These are phyloP conservation scores for Tylopilus sp. DNA, from an alignment of 1,284 basidiomycete genomes.

Conservation along the genomic window DNA sequence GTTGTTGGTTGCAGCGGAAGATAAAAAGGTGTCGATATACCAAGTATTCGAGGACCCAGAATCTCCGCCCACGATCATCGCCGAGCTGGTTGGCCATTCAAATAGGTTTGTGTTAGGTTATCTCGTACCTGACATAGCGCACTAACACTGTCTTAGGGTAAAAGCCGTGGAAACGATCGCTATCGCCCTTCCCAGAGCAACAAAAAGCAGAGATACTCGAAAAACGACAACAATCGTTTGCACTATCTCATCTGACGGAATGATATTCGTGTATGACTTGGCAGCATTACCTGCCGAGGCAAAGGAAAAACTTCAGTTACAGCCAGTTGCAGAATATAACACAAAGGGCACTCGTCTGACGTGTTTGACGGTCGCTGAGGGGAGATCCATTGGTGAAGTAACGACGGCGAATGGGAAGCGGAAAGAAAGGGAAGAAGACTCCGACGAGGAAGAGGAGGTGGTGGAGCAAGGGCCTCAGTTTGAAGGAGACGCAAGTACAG, in stretches of 20 bases:
- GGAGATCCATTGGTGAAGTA: conserved; percentile 28
- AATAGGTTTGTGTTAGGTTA: conserved; percentile 70
- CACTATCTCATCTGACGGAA: conserved; percentile 88
- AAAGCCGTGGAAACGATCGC: conserved; percentile 76
- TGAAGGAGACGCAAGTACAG: conserved; percentile 33
- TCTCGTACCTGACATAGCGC: neutral
- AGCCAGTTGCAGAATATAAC: conserved; percentile 77
- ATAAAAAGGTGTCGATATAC: conserved; percentile 86
- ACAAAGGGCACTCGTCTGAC: conserved; percentile 89
- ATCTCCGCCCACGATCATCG: conserved; percentile 62
- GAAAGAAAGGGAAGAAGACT: conserved; percentile 46
- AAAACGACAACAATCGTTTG: conserved; percentile 71
- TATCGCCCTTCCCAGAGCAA: conserved; percentile 61
- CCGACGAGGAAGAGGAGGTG: conserved; percentile 22
- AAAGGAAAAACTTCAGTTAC: conserved; percentile 52
- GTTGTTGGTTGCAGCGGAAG: conserved; percentile 86
- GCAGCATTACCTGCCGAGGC: conserved; percentile 51
- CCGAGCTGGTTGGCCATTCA: conserved; percentile 74
- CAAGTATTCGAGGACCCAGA: conserved; percentile 57
- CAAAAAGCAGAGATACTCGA: conserved; percentile 25
- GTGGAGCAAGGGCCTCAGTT: conserved; percentile 36
- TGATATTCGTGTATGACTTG: conserved; percentile 85
- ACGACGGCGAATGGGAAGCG: conserved; percentile 48
- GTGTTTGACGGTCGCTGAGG: conserved; percentile 78
- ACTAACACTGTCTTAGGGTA: conserved; percentile 56